Conservation (phyloP, 805 yeast genomes). For the Clavispora phyllophila region DNA sequence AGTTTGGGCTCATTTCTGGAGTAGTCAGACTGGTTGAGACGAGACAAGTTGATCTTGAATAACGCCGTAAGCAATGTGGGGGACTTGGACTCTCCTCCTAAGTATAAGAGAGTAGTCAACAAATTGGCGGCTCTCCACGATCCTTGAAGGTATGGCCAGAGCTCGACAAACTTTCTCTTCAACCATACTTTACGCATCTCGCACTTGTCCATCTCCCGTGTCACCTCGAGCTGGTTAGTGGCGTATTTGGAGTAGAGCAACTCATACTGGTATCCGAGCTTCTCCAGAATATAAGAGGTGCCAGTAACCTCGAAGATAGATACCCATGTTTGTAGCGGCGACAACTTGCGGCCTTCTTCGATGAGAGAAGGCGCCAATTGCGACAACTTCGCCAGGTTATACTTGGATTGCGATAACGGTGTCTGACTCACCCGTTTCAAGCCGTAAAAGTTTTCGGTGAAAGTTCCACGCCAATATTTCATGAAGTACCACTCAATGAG, state of each 20-base stretch:
- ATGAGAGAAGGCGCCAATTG: constrained; percentile 38
- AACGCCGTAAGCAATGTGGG: constrained; percentile 59
- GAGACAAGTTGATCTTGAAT: constrained; percentile 59
- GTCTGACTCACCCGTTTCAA: constrained; percentile 55
- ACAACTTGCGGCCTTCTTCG: constrained; percentile 50
- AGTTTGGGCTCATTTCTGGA: constrained; percentile 28
- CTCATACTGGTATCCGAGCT: constrained; percentile 61
- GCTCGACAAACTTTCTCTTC: constrained; percentile 43
- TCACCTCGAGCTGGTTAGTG: constrained; percentile 38
- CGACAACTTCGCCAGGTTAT: constrained; percentile 27
- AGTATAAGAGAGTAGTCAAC: constrained; percentile 53
- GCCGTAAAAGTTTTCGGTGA: constrained; percentile 91
- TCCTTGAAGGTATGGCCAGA: constrained; percentile 58
- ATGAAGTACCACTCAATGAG: constrained; percentile 68
- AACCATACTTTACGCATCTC: constrained; percentile 25
- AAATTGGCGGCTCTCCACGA: constrained; percentile 46
- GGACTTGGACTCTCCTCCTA: constrained; percentile 62
- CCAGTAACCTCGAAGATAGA: constrained; percentile 60
- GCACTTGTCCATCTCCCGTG: constrained; percentile 15
- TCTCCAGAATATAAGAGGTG: constrained; percentile 63
- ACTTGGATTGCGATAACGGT: constrained; percentile 25
- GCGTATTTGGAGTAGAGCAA: constrained; percentile 54
- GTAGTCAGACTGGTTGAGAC: constrained; percentile 52
- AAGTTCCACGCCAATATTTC: constrained; percentile 72
- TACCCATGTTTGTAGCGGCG: constrained; percentile 46